Conservation (phyloP, 75 land plant species). For the Selaginella moellendorffii region DNA sequence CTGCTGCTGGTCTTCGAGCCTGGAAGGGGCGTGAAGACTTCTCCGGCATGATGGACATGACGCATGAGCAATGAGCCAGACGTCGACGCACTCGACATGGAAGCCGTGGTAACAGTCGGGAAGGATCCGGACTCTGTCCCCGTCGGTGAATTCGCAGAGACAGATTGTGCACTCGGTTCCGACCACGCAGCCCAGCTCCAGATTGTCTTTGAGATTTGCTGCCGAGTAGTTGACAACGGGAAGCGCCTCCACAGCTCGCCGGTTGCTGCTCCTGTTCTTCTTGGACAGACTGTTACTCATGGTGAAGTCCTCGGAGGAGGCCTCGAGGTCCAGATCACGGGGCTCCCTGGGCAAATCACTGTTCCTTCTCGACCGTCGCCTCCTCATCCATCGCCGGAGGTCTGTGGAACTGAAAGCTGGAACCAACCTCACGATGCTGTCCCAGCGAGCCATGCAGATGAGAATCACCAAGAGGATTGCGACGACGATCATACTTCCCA, state of each 20-base stretch:
- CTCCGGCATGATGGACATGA: constrained; percentile 23
- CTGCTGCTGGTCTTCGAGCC: neutral
- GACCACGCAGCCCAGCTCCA: neutral
- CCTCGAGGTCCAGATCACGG: neutral
- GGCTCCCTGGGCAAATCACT: neutral
- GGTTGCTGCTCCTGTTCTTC: neutral
- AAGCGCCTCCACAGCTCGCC: neutral
- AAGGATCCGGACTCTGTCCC: constrained; percentile 12
- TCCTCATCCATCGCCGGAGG: neutral
- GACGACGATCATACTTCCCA: neutral
- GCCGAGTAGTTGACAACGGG: neutral
- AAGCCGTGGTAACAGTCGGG: constrained; percentile 22
- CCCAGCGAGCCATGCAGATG: constrained; percentile 3
- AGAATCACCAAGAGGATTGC: neutral
- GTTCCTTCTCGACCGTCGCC: neutral
- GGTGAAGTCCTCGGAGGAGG: neutral
- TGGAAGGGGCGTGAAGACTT: neutral
- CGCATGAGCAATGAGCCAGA: constrained; percentile 17
- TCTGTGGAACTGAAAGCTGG: neutral
- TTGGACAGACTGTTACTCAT: neutral
- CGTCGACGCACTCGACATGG: constrained; percentile 20
- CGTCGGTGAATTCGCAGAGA: constrained; percentile 11
- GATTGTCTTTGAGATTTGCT: neutral
- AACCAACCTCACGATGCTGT: neutral
- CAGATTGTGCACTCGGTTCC: constrained; percentile 22